Evolutionary conservation across 2,329 filamentous ascomycete species (phyloP), one percentile per base, ranked within the genome.

Genomic region (Aspergillus tubingensis): DNA sequence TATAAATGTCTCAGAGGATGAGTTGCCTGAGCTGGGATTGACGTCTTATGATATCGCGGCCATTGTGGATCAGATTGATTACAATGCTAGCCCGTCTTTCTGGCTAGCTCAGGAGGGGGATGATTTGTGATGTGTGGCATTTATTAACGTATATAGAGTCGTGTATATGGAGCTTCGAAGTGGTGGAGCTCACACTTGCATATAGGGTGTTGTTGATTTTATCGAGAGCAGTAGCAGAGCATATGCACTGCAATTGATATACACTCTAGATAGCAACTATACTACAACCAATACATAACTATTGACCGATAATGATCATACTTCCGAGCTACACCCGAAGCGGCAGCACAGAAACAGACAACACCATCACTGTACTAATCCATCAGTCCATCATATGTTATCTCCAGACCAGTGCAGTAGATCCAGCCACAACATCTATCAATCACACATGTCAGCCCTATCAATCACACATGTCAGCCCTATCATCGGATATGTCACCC

Each of bases 41-140:
- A 77, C 75, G 0, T 76, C 74, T 0, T 68, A 74, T 32, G 74
- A 76, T 7, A 76, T 77, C 39, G 57, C 77, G 5, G 70, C 71
- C 1, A 75, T 77, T n/a, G 71, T 76, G 17, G 66, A 77, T 47
- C 74, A 76, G 49, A 74, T 77, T 39, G 66, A 62, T 59, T 60
- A 64, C 25, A 54, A 38, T 48, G 60, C 60, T 6, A 23, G 36
- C 21, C 39, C 36, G n/a, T 41, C 21, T 13, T 54, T 58, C 13
- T 61, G 38, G 59, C 47, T 54, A 17, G 38, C 27, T 27, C n/a
- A 56, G 7, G 41, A 43, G 10, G 8, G 32, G 11, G 52, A 48
- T 3, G 38, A 44, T 19, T 19, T 27, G 23, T 30, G 25, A 27
- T 10, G 25, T 6, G 1, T 50, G n/a, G 13, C 1, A 30, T 10